Percentiles rank a stretch among this genome's conserved stretches.
Conservation (phyloP, 352 stramenopile species). For the Pythium utonaiense region DNA sequence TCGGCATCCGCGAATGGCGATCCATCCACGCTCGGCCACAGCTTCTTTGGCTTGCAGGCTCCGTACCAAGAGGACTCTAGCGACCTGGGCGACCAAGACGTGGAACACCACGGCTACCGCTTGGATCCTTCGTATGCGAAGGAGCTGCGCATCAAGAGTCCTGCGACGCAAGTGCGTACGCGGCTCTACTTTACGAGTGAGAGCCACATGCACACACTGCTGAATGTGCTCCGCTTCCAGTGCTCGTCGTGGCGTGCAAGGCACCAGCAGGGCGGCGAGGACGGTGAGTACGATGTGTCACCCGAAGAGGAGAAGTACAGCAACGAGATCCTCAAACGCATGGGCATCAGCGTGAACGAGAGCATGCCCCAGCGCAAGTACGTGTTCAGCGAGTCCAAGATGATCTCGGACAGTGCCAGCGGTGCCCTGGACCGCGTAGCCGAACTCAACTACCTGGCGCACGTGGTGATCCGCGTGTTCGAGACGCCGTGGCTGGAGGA, state of each 20-base stretch:
- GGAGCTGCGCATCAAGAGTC: slow-evolving; percentile 95
- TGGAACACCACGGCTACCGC: slow-evolving; percentile 87
- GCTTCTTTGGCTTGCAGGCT: slow-evolving; percentile 29
- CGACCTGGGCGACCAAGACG: slow-evolving; percentile 49
- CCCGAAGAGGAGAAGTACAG: slow-evolving; percentile 80
- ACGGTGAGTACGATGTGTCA: slow-evolving; percentile 72
- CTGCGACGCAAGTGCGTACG: slow-evolving; percentile 88
- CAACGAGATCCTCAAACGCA: slow-evolving; percentile 81
- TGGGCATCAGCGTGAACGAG: slow-evolving; percentile 82
- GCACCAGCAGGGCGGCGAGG: slow-evolving; percentile 47
- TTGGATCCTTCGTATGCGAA: slow-evolving; percentile 83
- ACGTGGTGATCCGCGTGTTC: slow-evolving; percentile 98
- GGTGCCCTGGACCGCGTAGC: slow-evolving; percentile 81
- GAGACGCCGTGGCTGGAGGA: slow-evolving; percentile 90
- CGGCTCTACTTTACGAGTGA: slow-evolving; percentile 99
- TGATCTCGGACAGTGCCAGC: slow-evolving; percentile 71
- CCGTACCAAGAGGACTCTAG: slow-evolving; percentile 27
- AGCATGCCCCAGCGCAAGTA: slow-evolving; percentile 79
- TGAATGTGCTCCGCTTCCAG: slow-evolving; percentile 97
- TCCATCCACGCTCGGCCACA: slow-evolving; percentile 28
- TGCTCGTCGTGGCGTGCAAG: slow-evolving; percentile 66
- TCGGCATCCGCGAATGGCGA: slow-evolving; percentile 42
- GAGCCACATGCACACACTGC: slow-evolving; percentile 96
- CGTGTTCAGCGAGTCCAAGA: slow-evolving; percentile 75
- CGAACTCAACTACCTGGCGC: slow-evolving; percentile 98